Percentiles rank a stretch among this genome's conserved stretches.
Evolutionary conservation across 768 basidiomycete genomes (phyloP).

Genomic region (Tricholoma hemisulphureum): DNA sequence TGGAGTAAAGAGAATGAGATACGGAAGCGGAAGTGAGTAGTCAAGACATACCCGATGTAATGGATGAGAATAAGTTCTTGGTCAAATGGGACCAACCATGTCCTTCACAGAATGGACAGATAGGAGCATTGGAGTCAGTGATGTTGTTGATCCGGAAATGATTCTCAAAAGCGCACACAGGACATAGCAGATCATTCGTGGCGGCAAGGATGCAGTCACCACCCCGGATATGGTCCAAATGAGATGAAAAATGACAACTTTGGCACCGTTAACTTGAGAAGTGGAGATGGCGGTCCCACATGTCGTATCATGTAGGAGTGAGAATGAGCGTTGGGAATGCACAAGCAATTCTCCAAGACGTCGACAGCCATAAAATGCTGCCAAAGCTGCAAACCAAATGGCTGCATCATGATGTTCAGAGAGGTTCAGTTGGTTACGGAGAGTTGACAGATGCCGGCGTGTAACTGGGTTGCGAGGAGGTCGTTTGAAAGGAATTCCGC

Average conservation of each 20-base stretch:
- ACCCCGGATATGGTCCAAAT: conserved; percentile 13
- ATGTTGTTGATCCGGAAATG: conserved; percentile 10
- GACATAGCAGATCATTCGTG: conserved; percentile 12
- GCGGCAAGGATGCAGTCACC: conserved; percentile 12
- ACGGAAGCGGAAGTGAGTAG: background rate
- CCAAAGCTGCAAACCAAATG: conserved; percentile 12
- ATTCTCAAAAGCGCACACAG: conserved; percentile 15
- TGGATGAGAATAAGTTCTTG: background rate
- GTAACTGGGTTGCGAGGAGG: conserved; percentile 13
- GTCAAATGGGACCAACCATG: background rate
- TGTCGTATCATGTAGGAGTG: background rate
- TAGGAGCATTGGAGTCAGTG: background rate
- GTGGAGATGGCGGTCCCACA: background rate
- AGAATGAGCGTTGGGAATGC: background rate
- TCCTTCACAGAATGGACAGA: conserved; percentile 8
- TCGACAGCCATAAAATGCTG: conserved; percentile 10
- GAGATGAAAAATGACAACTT: conserved; percentile 9
- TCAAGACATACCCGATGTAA: background rate
- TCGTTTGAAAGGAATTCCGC: conserved; percentile 9
- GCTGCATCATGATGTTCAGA: conserved; percentile 6
- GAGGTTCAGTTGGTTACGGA: conserved; percentile 2
- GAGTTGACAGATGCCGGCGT: background rate
- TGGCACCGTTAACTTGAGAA: background rate
- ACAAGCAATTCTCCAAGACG: conserved; percentile 1
- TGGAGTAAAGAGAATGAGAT: background rate